Conservation (phyloP, 2,329 filamentous ascomycete genomes). For the Beauveria caledonica region DNA sequence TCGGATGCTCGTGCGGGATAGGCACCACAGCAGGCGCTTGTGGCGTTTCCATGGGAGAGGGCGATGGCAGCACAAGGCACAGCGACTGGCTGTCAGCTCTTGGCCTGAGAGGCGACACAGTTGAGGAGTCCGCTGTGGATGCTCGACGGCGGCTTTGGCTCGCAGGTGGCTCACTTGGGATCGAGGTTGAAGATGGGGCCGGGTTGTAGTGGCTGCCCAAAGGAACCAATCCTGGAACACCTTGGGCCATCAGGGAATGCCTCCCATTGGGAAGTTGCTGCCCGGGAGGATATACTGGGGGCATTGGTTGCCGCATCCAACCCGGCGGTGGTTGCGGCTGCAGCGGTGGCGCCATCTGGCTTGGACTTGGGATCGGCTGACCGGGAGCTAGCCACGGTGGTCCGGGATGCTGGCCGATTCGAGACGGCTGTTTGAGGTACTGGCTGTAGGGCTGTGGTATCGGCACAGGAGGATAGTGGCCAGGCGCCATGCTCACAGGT, state of each 20-base stretch:
- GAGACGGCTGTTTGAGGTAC: neutral
- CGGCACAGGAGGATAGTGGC: neutral
- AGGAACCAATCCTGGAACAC: neutral
- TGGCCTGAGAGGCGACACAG: neutral
- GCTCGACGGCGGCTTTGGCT: neutral
- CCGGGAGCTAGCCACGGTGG: neutral
- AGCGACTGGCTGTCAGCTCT: neutral
- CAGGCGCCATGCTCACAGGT: neutral
- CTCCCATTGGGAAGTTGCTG: neutral
- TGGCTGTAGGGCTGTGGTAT: conserved; percentile 2
- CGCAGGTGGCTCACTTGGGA: neutral
- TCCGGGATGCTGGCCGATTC: neutral
- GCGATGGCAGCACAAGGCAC: neutral
- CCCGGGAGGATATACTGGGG: neutral
- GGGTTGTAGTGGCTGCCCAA: neutral
- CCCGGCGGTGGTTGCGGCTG: neutral
- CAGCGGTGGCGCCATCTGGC: neutral
- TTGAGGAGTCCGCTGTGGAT: neutral
- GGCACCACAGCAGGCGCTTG: neutral
- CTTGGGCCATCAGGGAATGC: neutral
- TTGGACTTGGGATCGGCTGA: neutral
- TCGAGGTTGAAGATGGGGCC: neutral
- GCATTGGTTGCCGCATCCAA: neutral
- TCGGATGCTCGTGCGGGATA: neutral
- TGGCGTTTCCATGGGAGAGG: neutral